phyloP scores from a whole-genome alignment of 2,329 filamentous ascomycete genomes.

The Botrytis tulipae region DNA sequence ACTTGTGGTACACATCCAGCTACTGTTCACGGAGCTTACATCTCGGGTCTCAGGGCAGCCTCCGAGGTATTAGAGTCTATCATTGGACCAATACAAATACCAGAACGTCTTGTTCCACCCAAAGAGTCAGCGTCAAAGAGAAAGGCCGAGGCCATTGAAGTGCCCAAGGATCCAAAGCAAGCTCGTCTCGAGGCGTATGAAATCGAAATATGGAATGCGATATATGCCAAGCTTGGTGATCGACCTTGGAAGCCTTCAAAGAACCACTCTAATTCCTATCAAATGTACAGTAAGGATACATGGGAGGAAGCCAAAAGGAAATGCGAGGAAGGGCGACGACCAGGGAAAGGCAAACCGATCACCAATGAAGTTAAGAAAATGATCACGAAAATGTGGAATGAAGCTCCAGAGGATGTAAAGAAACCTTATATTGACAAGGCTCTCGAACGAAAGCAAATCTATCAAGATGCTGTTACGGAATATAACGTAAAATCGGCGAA shows the following conservation, averaged over 20 bases:
- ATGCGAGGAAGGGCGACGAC: slow-evolving; percentile 65
- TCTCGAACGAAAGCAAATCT: slow-evolving; percentile 64
- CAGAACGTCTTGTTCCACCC: slow-evolving; percentile 69
- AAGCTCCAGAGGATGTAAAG: slow-evolving; percentile 66
- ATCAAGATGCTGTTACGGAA: slow-evolving; percentile 55
- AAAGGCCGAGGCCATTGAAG: slow-evolving; percentile 44
- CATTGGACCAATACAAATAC: slow-evolving; percentile 76
- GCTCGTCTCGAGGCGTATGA: slow-evolving; percentile 58
- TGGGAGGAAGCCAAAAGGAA: slow-evolving; percentile 60
- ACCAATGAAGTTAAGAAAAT: slow-evolving; percentile 83
- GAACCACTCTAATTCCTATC: slow-evolving; percentile 77
- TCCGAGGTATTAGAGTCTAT: slow-evolving; percentile 79
- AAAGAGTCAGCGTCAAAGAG: slow-evolving; percentile 57
- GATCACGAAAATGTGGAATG: slow-evolving; percentile 88
- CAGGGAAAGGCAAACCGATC: slow-evolving; percentile 61
- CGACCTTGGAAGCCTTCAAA: slow-evolving; percentile 71
- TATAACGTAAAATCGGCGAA: slow-evolving; percentile 61
- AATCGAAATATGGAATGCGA: slow-evolving; percentile 50
- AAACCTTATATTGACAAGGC: slow-evolving; percentile 76
- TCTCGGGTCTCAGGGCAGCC: slow-evolving; percentile 87
- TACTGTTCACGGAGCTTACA: slow-evolving; percentile 93
- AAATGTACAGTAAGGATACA: slow-evolving; percentile 80
- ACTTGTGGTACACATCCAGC: slow-evolving; percentile 95
- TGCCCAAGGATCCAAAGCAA: slow-evolving; percentile 49
- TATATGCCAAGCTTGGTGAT: slow-evolving; percentile 64